Evolutionary conservation across 148 eudicot species (phyloP), one percentile per base, ranked within the genome.

Genomic region (Spergularia bocconei): DNA sequence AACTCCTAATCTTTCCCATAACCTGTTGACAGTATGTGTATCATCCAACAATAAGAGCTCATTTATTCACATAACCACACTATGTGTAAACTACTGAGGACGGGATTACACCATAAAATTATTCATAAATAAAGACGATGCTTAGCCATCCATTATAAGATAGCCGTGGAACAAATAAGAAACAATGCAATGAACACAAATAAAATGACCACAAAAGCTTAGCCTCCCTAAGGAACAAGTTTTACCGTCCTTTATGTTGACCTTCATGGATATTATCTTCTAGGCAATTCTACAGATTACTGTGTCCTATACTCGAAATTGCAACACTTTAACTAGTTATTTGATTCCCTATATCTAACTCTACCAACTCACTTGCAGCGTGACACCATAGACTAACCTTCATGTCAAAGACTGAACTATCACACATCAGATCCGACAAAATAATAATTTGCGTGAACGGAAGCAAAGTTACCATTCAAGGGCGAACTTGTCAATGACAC

Each of bases 1-100:
- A 56, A 78, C 25, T 71, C 55, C 69, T 63, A 53, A 70, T 19
- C 62, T 52, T 68, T 74, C 56, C 66, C 62, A 61, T 15, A 51
- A 67, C 64, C 59, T 76, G 69, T 52, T 20, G 72, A 73, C 29
- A 58, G 13, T 53, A 56, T 38, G 21, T 14, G 70, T 47, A 50
- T 11, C 47, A 25, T 16, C 29, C 23, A 25, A 36, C 29, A 19
- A 77, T 47, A 60, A 70, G 79, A 16, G 41, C 67, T 36, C 58
- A 76, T 16, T 77, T 19, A 61, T 39, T 25, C 56, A 7, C 33
- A 70, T 11, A 63, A 13, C 12, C 47, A 64, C 48, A 64, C 68
- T 36, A 64, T 64, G 68, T 48, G 39, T 64, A 64, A 64, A 1
- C 11, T 39, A 44, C 2, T 19, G 59, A 19, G 33, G 14, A 5